Evolutionary conservation across 129 eudicot species (phyloP), one percentile per base, ranked within the genome.

Genomic region (Ambrosia artemisiifolia): DNA sequence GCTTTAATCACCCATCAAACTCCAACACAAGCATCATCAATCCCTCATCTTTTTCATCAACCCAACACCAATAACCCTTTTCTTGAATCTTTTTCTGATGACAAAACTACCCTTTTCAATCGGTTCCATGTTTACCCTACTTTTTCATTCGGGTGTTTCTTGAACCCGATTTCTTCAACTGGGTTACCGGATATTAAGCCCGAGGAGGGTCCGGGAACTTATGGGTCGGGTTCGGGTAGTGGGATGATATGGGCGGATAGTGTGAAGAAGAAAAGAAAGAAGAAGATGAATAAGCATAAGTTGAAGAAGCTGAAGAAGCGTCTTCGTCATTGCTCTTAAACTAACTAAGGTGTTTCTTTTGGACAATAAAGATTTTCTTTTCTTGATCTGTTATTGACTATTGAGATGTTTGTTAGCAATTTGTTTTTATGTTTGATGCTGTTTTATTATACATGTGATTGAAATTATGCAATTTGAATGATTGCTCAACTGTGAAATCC

Each of bases 191-290:
- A 46, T 50, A 71, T 73, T 71, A 75, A 49, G 17, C 38, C 63
- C 35, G 53, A 47, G 76, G 67, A 70, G 51, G 75, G 1, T 56
- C 73, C 51, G 47, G 48, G 50, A 3, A 56, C 13, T 2, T 64
- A 20, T 44, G 65, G 70, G 82, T 44, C 65, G 79, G 63, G 13
- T 69, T 44, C 56, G 75, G 54, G 57, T 55, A 35, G 62, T 9
- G 69, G 43, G 69, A 71, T 36, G 61, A 77, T 84, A 33, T 74
- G 83, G 85, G 88, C 85, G 10, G 85, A 84, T 20, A 84, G 88
- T 81, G 86, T 81, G 60, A 85, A 85, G 82, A 85, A 78, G 84
- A 85, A 81, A 79, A 85, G 89, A 56, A 85, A 85, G 63, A 57
- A 53, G 70, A 78, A 81, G 89, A 85, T 81, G 86, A 81, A 85